These are phyloP conservation scores for Bidens hawaiensis DNA, from an alignment of 140 eudicot species.

Conservation along the genomic window DNA sequence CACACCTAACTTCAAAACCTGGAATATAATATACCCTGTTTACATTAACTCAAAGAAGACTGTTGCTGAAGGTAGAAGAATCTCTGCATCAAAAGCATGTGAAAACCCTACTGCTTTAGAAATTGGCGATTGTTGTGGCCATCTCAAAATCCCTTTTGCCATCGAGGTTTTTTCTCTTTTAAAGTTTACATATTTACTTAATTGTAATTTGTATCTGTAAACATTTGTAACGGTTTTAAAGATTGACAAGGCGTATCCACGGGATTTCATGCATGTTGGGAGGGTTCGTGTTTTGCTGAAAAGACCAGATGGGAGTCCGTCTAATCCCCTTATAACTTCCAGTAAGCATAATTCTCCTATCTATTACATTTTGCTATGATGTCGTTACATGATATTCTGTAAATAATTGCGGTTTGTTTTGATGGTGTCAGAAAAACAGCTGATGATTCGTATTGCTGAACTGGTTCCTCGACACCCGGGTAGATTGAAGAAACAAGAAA, in stretches of 20 bases:
- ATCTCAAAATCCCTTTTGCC: constrained; percentile 69
- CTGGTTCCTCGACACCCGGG: constrained; percentile 93
- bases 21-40: constrained; percentile 78
- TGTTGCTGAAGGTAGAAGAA: constrained; percentile 84
- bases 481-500: constrained; percentile 78
- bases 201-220: not conserved
- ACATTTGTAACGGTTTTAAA: constrained; percentile 19
- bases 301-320: constrained; percentile 63
- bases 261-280: constrained; percentile 95
- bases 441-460: constrained; percentile 79
- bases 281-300: constrained; percentile 81
- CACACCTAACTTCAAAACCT: constrained; percentile 62
- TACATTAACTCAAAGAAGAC: constrained; percentile 96
- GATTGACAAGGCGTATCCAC: constrained; percentile 91
- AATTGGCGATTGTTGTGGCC: constrained; percentile 75
- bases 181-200: too few species aligned
- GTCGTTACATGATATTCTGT: not conserved
- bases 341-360: constrained; percentile 64
- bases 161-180: constrained; percentile 56
- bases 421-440: constrained; percentile 61
- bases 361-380: not conserved
- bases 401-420: not conserved
- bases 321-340: constrained; percentile 68
- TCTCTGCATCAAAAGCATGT: constrained; percentile 66
- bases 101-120: constrained; percentile 87